phyloP scores from a whole-genome alignment of 306 rosid genomes.

The Dalbergia oliveri region DNA sequence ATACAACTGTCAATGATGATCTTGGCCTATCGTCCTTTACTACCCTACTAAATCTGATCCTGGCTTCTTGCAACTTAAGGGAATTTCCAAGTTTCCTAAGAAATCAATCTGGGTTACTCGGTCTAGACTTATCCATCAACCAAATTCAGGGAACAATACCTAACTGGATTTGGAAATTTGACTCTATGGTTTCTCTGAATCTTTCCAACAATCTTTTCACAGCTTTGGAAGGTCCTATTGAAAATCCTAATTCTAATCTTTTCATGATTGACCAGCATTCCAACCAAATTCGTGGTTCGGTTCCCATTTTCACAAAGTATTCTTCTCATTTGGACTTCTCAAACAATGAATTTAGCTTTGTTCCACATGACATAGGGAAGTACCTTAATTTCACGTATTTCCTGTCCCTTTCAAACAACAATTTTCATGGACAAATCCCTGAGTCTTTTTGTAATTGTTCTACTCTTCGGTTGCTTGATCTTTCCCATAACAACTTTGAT shows the following conservation, averaged over 20 bases:
- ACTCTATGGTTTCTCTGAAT: no score
- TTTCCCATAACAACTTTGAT: conserved; percentile 20
- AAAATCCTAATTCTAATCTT: neutral
- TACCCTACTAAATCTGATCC: neutral
- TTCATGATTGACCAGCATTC: neutral
- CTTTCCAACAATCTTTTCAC: no score
- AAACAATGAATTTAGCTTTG: conserved; percentile 25
- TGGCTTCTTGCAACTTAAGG: conserved; percentile 52
- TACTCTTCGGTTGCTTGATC: conserved; percentile 22
- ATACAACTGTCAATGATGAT: neutral
- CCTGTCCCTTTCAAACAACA: neutral
- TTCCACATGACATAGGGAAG: neutral
- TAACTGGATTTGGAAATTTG: no score
- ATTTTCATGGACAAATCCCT: neutral
- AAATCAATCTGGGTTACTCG: neutral
- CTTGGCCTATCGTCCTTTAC: conserved; percentile 22
- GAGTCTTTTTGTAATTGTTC: conserved; percentile 10
- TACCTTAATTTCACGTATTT: accelerated
- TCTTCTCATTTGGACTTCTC: conserved; percentile 12
- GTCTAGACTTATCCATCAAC: conserved; percentile 44
- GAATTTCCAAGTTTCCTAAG: conserved; percentile 52
- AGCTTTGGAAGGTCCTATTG: neutral
- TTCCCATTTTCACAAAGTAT: neutral
- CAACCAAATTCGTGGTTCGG: conserved; percentile 33
- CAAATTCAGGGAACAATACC: no score